Conservation (phyloP, 345 rosid species). For the sweet orange (Citrus sinensis) region DNA sequence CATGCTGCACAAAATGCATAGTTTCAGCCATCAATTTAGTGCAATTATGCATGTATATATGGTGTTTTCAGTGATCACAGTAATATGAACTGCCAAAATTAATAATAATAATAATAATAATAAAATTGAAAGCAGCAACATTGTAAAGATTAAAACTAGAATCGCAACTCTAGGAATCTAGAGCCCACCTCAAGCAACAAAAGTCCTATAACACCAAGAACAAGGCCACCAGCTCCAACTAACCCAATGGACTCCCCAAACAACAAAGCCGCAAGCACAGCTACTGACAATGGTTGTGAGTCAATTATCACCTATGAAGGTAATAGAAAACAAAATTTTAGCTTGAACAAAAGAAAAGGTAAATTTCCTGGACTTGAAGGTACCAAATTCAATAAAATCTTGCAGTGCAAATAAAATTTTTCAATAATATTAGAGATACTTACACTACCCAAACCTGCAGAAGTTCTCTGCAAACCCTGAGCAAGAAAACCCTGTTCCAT, state of each 20-base stretch:
- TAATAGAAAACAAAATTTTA: not conserved
- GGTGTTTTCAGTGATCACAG: not conserved
- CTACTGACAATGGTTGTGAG: slow-evolving; percentile 88
- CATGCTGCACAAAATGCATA: not conserved
- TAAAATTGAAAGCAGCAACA: not conserved
- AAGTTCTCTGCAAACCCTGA: slow-evolving; percentile 82
- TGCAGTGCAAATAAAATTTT: not conserved
- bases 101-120: not conserved
- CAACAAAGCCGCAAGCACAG: slow-evolving; percentile 73
- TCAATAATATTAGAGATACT: slow-evolving; percentile 10
- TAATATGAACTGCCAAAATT: not conserved
- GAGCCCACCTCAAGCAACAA: slow-evolving; percentile 75
- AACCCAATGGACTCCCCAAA: slow-evolving; percentile 85
- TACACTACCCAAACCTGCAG: slow-evolving; percentile 96
- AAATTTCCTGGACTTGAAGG: not conserved
- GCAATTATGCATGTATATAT: not conserved
- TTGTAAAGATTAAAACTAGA: not conserved
- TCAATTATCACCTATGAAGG: slow-evolving; percentile 78
- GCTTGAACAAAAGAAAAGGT: not conserved
- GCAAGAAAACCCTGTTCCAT: slow-evolving; percentile 79
- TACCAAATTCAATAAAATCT: not conserved
- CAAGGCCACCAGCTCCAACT: slow-evolving; percentile 72
- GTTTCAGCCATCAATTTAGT: not conserved
- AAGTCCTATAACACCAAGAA: slow-evolving; percentile 82
- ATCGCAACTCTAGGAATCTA: not conserved